Evolutionary conservation across 2,329 filamentous ascomycete genomes (phyloP), one percentile per base, ranked within the genome.

Genomic region (Daldinia sp.): DNA sequence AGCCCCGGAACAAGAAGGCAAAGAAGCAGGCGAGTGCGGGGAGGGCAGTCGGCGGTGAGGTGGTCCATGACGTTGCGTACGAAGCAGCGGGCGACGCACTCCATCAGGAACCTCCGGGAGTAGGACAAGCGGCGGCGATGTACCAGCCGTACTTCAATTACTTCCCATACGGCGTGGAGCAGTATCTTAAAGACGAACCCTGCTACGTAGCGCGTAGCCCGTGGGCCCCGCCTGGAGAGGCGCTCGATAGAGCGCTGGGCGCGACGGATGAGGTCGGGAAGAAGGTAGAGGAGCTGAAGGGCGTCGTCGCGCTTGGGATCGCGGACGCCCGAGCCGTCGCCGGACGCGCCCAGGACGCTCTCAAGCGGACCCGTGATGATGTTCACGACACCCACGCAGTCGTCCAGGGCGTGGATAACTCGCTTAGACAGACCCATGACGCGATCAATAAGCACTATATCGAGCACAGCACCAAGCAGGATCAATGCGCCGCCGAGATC

Each of bases 401-500:
- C 1, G 63, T 76, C 41, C 61, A 72, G 35, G 68, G 69, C 44
- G 67, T 68, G 23, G 66, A 72, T 2, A 46, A 61, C 15, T 66
- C 70, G 37, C 55, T 76, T 18, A 71, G 70, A 44, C 59, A 71
- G 37, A 68, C 72, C 26, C 71, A 71, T 28, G 67, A 73, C 33
- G 33, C 63, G 54, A 71, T 75, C 6, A 60, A 68, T 18, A 63
- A 70, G 20, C 72, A 71, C 30, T 63, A 75, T 39, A 44, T 60
- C 26, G 73, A 73, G 35, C 62, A 71, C 12, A 44, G 57, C 37
- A 60, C 33, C 28, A 74, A 74, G 67, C 74, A 74, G 33, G 68
- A 68, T 18, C 66, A 54, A 44, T 74, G 70, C 41, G 71, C 63
- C 6, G 74, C 70, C 18, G 73, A 75, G 26, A 69, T 75, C 50